Conservation (phyloP, 345 rosid species). For the Euphorbia peplus region DNA sequence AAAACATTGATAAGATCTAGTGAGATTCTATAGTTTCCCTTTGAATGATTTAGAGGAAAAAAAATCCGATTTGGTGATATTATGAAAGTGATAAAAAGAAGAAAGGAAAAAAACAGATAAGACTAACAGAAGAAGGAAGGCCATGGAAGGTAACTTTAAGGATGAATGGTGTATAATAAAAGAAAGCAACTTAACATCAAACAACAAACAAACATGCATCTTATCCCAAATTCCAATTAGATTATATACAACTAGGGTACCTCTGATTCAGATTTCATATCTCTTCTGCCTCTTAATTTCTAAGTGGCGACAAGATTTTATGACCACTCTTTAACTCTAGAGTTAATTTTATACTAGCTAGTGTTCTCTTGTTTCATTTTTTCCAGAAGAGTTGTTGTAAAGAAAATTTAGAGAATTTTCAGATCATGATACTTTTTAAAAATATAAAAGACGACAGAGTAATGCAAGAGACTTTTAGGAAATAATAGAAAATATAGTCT, state of each 20-base stretch:
- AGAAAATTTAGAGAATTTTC: too few species aligned
- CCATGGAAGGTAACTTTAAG: slow-evolving; percentile 25
- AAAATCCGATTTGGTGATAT: not conserved
- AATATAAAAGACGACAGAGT: too few species aligned
- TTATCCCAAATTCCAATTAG: not conserved
- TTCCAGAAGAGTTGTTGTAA: too few species aligned
- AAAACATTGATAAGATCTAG: not conserved
- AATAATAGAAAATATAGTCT: too few species aligned
- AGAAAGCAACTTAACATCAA: slow-evolving; percentile 12
- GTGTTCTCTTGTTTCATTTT: too few species aligned
- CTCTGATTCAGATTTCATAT: slow-evolving; percentile 3
- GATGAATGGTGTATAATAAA: slow-evolving; percentile 17
- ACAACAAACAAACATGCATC: not conserved
- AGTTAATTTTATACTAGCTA: too few species aligned
- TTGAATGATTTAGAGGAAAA: not conserved
- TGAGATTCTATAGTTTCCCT: not conserved
- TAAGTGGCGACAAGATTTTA: not conserved
- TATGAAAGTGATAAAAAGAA: not conserved
- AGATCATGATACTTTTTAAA: too few species aligned
- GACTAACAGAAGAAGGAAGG: slow-evolving; percentile 8
- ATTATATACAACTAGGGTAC: not conserved
- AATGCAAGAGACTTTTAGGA: too few species aligned
- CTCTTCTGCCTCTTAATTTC: not conserved
- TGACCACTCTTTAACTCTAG: too few species aligned
- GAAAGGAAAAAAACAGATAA: not conserved